Percentiles rank a stretch among this genome's conserved stretches.
phyloP scores from a whole-genome alignment of 225 moss, liverwort and hornwort species.

The Pseudisothecium myosuroides region DNA sequence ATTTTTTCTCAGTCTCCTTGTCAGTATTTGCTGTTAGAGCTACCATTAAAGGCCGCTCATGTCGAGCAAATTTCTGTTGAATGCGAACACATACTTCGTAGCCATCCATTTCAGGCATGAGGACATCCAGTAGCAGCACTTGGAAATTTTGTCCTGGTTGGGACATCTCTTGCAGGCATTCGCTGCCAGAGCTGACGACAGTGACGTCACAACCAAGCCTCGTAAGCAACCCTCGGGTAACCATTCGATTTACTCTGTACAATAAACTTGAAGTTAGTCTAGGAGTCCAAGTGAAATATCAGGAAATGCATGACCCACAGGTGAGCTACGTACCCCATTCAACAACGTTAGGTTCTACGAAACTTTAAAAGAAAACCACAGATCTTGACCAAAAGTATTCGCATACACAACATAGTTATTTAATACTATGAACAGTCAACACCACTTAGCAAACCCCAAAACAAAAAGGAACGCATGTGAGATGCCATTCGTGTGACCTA shows the following conservation, averaged over 20 bases:
- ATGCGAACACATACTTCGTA: conserved; percentile 64
- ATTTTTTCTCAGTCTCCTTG: conserved; percentile 27
- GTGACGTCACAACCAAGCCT: conserved; percentile 69
- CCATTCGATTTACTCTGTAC: conserved; percentile 63
- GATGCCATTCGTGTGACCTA: not conserved
- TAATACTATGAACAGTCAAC: not conserved
- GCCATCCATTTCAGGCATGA: conserved; percentile 72
- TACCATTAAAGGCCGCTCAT: conserved; percentile 56
- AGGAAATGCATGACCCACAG: not conserved
- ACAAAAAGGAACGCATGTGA: not conserved
- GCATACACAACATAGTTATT: not conserved
- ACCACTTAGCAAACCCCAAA: not conserved
- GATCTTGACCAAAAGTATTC: not conserved
- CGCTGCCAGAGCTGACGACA: conserved; percentile 60
- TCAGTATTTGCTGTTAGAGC: conserved; percentile 63
- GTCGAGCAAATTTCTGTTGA: conserved; percentile 55
- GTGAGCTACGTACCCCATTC: not conserved
- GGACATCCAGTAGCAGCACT: conserved; percentile 51
- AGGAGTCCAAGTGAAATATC: not conserved
- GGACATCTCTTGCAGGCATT: conserved; percentile 46
- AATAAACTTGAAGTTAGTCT: not conserved
- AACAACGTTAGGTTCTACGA: not conserved
- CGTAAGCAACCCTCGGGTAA: conserved; percentile 53
- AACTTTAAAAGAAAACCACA: not conserved
- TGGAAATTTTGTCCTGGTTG: conserved; percentile 53